Base-by-base conservation (phyloP, 2,329 filamentous ascomycete genomes). In the Myriangium duriaei region DNA sequence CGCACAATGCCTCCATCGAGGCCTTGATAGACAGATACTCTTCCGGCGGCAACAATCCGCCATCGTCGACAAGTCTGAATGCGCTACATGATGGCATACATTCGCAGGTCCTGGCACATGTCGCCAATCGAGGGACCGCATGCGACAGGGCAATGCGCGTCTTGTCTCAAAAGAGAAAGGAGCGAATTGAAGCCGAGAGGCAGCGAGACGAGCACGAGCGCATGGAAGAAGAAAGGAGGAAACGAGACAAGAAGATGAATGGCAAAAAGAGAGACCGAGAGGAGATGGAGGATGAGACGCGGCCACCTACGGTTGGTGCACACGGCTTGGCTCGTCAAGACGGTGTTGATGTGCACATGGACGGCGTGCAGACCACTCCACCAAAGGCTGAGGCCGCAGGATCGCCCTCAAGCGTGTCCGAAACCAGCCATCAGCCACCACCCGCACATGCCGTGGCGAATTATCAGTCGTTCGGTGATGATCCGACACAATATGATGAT, bases 401-500 rank as follows among this genome's bases (percentile, higher is more conserved):
- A 34, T 68, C 72, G 29, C 85, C 82, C 4, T 66, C 69, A 19
- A 67, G 65, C 34, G 67, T 65, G 40, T 68, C 68, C 3, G 67
- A 66, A 26, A 53, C 70, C 30, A 69, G 72, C 30, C 74, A 73
- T 56, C 75, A 74, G 53, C 71, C 70, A 11, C 64, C 66, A 34
- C 72, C 73, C 4, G 71, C 72, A 2, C 70, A 74, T n/a, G 65
- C 72, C 5, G 61, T 79, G 15, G 71, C 74, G 4, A 80, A 87
- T 42, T 78, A 79, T 52, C 83, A 93, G 60, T 52, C 85, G 1
- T 96, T 95, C 57, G 88, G 88, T 42, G 79, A 88, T 28, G 86
- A 96, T 53, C 88, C 88, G 0, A 82, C 85, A 16, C 85, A 78
- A n/a, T 94, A 88, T 51, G 68, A 76, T 48, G 91, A 98, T 54